A percentile compares a stretch with the other conserved stretches of the same genome.
Evolutionary conservation across 2,329 filamentous ascomycete species (phyloP).

Genomic region (Hymenoscyphus infarciens): DNA sequence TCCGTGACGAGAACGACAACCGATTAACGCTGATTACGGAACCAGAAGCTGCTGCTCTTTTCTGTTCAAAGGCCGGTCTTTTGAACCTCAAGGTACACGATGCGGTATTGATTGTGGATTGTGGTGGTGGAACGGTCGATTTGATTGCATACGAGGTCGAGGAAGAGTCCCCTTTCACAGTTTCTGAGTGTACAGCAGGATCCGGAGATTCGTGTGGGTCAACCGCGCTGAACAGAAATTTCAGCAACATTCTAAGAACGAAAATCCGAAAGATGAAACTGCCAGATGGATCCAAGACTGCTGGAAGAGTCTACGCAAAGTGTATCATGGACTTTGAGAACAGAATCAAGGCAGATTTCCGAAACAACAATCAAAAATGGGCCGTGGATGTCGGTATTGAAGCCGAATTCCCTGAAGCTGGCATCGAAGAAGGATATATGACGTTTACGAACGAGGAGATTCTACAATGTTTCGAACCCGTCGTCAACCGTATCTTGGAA

Average conservation of each 20-base stretch:
- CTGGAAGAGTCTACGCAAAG: constrained; percentile 97
- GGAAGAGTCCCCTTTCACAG: constrained; percentile 94
- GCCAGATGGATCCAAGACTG: constrained; percentile 92
- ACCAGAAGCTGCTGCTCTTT: constrained; percentile 93
- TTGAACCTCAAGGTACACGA: constrained; percentile 97
- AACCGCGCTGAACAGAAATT: constrained; percentile 96
- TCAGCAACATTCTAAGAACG: constrained; percentile 93
- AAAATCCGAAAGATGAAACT: constrained; percentile 99
- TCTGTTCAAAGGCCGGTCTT: constrained; percentile 94
- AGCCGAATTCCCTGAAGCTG: constrained; percentile 94
- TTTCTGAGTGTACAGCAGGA: constrained; percentile 94
- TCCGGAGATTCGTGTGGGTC: constrained; percentile 97
- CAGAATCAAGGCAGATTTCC: constrained; percentile 98
- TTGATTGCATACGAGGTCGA: constrained; percentile 98
- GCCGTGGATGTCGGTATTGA: constrained; percentile 98
- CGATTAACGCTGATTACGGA: constrained; percentile 91
- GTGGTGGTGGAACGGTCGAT: constrained; percentile 97
- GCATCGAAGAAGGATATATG: constrained; percentile 99
- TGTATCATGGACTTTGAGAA: constrained; percentile 99
- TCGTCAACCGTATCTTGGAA: constrained; percentile 94
- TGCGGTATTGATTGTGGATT: constrained; percentile 97
- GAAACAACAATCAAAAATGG: constrained; percentile 99
- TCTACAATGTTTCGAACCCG: constrained; percentile 96
- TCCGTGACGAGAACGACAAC: constrained; percentile 97
- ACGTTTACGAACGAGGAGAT: constrained; percentile 99